Conservation (phyloP, 176 grass and related monocot species). For the Cymbopogon citratus region DNA sequence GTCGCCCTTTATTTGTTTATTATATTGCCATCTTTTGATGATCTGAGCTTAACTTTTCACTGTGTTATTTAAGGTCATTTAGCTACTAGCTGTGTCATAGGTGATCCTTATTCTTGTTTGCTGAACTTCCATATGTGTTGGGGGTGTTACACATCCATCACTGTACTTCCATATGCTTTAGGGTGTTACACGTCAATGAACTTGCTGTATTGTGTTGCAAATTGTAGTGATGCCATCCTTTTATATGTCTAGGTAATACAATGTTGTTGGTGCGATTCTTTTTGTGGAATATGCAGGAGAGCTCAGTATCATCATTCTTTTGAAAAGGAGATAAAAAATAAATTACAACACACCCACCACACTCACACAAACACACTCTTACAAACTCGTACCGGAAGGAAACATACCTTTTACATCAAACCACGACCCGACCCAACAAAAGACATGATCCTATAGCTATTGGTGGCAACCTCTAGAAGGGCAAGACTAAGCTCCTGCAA, state of each 20-base stretch:
- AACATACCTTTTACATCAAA: no score
- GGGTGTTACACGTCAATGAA: not conserved
- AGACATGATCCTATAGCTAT: no score
- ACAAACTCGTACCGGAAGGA: no score
- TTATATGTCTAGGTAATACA: no score
- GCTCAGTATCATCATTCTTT: no score
- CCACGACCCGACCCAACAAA: no score
- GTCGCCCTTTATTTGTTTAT: not conserved
- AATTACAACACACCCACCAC: no score
- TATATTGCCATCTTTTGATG: not conserved
- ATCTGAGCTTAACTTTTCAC: not conserved
- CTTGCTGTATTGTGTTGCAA: not conserved
- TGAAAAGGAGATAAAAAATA: no score
- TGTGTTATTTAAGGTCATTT: not conserved
- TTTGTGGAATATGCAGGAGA: no score
- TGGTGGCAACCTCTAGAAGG: no score
- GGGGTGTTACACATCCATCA: not conserved
- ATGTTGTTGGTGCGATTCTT: not conserved
- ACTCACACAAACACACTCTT: no score
- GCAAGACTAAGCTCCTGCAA: no score
- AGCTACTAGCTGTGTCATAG: not conserved
- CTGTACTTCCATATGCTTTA: not conserved
- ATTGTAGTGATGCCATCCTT: not conserved
- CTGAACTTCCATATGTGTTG: not conserved
- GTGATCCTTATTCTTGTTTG: not conserved